Conservation (phyloP, 2,329 filamentous ascomycete genomes). For the Lasiodiplodia sp. region DNA sequence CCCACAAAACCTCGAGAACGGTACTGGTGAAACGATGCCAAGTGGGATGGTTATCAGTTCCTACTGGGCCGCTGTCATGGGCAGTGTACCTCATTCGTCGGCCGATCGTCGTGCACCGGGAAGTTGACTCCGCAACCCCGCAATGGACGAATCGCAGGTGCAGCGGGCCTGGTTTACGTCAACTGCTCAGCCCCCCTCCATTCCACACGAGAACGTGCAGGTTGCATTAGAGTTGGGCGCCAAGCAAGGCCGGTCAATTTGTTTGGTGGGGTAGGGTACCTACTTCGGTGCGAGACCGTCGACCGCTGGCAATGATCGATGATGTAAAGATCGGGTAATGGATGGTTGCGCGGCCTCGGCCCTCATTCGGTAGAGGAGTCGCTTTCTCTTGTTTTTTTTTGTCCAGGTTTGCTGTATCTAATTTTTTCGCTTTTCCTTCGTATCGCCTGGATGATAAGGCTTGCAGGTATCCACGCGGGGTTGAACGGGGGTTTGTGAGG, state of each 20-base stretch:
- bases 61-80: too few relatives aligned
- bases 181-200: conserved; percentile 9
- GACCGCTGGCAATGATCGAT: neutral
- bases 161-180: conserved; percentile 13
- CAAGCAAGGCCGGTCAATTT: conserved; percentile 7
- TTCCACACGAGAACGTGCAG: conserved; percentile 1
- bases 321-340: neutral
- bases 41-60: neutral
- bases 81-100: neutral
- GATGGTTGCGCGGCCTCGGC: neutral
- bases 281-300: neutral
- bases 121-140: conserved; percentile 6
- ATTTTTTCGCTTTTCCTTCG: neutral
- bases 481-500: neutral
- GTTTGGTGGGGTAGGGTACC: neutral
- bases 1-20: too few relatives aligned
- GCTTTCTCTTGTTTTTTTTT: neutral
- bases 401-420: neutral
- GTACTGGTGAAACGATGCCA: conserved; percentile 8
- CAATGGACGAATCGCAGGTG: neutral
- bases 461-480: neutral
- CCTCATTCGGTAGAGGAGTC: neutral
- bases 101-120: neutral
- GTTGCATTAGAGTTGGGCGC: conserved; percentile 15
- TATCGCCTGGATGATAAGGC: neutral